Conservation (phyloP, 805 yeast genomes). For the Hanseniaspora hatyaiensis region DNA sequence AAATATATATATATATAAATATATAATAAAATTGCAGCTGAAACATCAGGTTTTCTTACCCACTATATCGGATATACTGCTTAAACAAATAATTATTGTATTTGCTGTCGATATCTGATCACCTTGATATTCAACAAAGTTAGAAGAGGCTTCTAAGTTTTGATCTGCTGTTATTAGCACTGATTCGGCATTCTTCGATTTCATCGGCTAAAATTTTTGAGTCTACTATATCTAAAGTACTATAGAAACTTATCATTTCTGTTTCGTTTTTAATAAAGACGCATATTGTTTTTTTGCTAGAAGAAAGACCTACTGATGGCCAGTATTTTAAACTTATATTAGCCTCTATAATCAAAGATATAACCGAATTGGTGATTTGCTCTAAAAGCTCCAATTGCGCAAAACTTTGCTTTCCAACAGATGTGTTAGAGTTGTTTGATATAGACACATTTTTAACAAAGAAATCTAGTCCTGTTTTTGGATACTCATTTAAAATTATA, state of each 20-base stretch:
- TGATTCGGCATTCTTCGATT: slow-evolving; percentile 36
- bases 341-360: slow-evolving; percentile 72
- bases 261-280: slow-evolving; percentile 45
- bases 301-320: slow-evolving; percentile 52
- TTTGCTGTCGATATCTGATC: too few species aligned
- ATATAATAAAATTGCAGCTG: too few species aligned
- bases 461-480: slow-evolving; percentile 79
- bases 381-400: slow-evolving; percentile 33
- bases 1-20: too few species aligned
- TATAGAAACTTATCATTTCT: slow-evolving; percentile 50
- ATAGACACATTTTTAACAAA: slow-evolving; percentile 48
- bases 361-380: slow-evolving; percentile 33
- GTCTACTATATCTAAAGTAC: slow-evolving; percentile 26
- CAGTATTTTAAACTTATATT: slow-evolving; percentile 70
- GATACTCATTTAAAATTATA: slow-evolving; percentile 53
- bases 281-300: slow-evolving; percentile 34
- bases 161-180: slow-evolving; percentile 21
- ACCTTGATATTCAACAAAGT: too few species aligned
- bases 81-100: too few species aligned
- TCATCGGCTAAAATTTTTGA: slow-evolving; percentile 22
- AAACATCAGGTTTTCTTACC: too few species aligned
- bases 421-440: slow-evolving; percentile 25
- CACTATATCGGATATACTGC: too few species aligned
- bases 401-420: slow-evolving; percentile 27
- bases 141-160: slow-evolving; percentile 20